phyloP scores from a whole-genome alignment of 2,329 filamentous ascomycete genomes.

The Magnaporthiopsis poae region DNA sequence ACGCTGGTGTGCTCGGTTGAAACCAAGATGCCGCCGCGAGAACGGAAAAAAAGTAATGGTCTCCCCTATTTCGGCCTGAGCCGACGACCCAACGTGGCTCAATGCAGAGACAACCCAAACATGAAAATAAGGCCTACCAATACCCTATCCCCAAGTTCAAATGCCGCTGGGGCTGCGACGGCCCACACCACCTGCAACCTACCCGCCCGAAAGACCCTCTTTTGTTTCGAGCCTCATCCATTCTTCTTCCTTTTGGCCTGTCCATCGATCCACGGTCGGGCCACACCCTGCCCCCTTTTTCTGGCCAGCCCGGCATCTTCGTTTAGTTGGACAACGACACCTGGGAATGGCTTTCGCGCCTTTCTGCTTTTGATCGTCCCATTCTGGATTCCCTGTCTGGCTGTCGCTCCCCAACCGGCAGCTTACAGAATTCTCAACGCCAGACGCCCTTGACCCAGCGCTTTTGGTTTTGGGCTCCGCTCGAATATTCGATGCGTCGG shows the following conservation, averaged over 20 bases:
- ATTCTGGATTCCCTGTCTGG: neutral
- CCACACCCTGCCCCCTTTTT: slow-evolving; percentile 3
- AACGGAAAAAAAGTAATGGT: neutral
- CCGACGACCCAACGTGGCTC: neutral
- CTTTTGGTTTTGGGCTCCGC: neutral
- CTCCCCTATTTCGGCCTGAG: neutral
- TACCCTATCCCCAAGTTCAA: neutral
- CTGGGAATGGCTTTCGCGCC: neutral
- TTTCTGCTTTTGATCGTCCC: neutral
- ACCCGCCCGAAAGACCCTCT: neutral
- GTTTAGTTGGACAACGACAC: neutral
- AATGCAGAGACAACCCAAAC: neutral
- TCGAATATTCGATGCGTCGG: neutral
- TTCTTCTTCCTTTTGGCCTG: neutral
- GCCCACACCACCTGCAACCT: neutral
- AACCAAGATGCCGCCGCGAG: neutral
- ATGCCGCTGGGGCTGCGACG: neutral
- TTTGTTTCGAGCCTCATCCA: slow-evolving; percentile 7
- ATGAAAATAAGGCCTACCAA: neutral
- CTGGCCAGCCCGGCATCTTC: neutral
- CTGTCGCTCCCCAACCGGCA: neutral
- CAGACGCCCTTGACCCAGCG: neutral
- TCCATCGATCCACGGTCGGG: slow-evolving; percentile 5
- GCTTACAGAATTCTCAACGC: neutral
- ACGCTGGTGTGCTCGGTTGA: neutral